Evolutionary conservation across 257 asterid genomes (phyloP).

Genomic region (Salvia rosmarinus): DNA sequence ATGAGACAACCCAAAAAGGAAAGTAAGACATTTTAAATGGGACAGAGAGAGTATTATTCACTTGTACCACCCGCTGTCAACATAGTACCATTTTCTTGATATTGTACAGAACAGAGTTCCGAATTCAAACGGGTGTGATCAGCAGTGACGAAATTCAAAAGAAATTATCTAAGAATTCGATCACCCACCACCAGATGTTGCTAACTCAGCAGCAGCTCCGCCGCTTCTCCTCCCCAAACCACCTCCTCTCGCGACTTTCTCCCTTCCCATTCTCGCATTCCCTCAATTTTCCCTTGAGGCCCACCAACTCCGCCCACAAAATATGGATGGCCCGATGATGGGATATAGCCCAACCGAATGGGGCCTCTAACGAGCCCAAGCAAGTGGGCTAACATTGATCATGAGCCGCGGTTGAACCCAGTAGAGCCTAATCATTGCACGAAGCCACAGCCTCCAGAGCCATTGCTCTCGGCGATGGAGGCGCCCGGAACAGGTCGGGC

Average conservation of each 20-base stretch:
- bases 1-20: no score
- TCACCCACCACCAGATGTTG: slow-evolving; percentile 41
- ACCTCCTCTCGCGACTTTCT: slow-evolving; percentile 27
- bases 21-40: no score
- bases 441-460: no score
- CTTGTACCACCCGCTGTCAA: slow-evolving; percentile 25
- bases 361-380: no score
- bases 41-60: no score
- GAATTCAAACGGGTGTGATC: slow-evolving; percentile 12
- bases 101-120: not conserved
- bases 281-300: slow-evolving; percentile 20
- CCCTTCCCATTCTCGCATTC: slow-evolving; percentile 34
- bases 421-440: no score
- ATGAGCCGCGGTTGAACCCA: no score
- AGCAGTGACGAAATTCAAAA: slow-evolving; percentile 23
- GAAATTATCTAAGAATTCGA: slow-evolving; percentile 5
- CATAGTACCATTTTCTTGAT: slow-evolving; percentile 24
- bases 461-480: no score
- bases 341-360: no score
- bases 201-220: slow-evolving; percentile 41
- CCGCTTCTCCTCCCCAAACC: slow-evolving; percentile 38
- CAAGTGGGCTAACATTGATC: no score
- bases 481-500: no score
- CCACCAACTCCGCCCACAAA: slow-evolving; percentile 37
- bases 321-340: slow-evolving; percentile 38